Percentiles rank a stretch among this genome's conserved stretches.
Evolutionary conservation across 805 yeast species (phyloP).

Genomic region (Saturnispora quitensis): DNA sequence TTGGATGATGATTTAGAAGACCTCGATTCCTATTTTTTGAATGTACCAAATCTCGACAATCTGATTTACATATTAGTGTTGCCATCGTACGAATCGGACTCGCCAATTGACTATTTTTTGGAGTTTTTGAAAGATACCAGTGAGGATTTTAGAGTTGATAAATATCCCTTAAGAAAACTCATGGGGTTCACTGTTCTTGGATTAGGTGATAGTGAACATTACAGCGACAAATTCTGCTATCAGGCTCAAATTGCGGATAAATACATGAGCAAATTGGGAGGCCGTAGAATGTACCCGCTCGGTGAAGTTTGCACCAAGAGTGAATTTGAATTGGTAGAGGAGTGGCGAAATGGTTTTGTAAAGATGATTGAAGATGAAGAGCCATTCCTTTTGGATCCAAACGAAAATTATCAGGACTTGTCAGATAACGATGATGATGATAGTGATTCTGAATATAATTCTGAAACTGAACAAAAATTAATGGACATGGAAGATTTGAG

Average conservation of each 20-base stretch:
- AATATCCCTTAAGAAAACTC: slow-evolving; percentile 59
- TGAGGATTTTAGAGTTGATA: slow-evolving; percentile 79
- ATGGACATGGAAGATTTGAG: slow-evolving; percentile 72
- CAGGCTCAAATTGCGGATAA: slow-evolving; percentile 72
- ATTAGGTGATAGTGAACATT: slow-evolving; percentile 77
- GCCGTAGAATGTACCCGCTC: slow-evolving; percentile 70
- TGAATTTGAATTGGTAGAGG: slow-evolving; percentile 46
- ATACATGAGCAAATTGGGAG: slow-evolving; percentile 77
- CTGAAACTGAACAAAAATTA: slow-evolving; percentile 23
- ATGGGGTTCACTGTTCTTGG: slow-evolving; percentile 83
- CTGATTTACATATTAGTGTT: slow-evolving; percentile 59
- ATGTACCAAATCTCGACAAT: slow-evolving; percentile 39
- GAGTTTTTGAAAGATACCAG: slow-evolving; percentile 73
- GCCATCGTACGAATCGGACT: slow-evolving; percentile 89
- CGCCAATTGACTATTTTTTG: slow-evolving; percentile 81
- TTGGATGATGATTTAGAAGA: slow-evolving; percentile 78
- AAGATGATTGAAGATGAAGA: slow-evolving; percentile 61
- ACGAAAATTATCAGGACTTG: slow-evolving; percentile 30
- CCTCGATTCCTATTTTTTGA: slow-evolving; percentile 70
- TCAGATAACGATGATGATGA: slow-evolving; percentile 12
- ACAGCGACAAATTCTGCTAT: slow-evolving; percentile 76
- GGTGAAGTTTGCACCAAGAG: slow-evolving; percentile 78
- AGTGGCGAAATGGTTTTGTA: slow-evolving; percentile 58
- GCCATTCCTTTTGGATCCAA: slow-evolving; percentile 44
- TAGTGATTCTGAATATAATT: slow-evolving; percentile 9